A percentile compares a stretch with the other conserved stretches of the same genome.
phyloP scores from a whole-genome alignment of 805 yeast genomes.

The Aciculoconidium aculeatum region DNA sequence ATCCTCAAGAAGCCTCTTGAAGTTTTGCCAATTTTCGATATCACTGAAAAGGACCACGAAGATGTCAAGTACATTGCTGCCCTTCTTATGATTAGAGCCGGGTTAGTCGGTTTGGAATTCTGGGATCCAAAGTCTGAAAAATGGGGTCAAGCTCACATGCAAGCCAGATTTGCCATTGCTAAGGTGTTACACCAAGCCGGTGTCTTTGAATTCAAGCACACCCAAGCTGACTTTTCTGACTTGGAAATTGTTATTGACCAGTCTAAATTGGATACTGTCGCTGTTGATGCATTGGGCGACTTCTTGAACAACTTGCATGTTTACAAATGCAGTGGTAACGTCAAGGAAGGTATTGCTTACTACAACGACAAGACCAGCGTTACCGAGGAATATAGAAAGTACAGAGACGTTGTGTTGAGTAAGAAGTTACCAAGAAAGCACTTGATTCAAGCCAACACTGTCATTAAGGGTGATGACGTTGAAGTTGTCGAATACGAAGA shows the following conservation, averaged over 20 bases:
- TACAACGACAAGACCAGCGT: slow-evolving; percentile 68
- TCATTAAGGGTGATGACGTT: slow-evolving; percentile 37
- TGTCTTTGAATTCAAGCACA: slow-evolving; percentile 49
- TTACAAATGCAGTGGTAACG: slow-evolving; percentile 74
- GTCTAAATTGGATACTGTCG: slow-evolving; percentile 58
- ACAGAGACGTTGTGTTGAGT: slow-evolving; percentile 60
- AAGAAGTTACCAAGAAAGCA: slow-evolving; percentile 83
- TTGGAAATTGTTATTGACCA: slow-evolving; percentile 55
- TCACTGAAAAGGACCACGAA: slow-evolving; percentile 52
- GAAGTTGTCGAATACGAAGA: slow-evolving; percentile 70
- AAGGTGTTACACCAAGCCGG: slow-evolving; percentile 67
- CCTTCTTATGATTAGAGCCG: slow-evolving; percentile 84
- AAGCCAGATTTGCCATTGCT: slow-evolving; percentile 82
- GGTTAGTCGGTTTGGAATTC: slow-evolving; percentile 72
- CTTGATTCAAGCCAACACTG: slow-evolving; percentile 76
- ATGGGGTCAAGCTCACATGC: slow-evolving; percentile 97
- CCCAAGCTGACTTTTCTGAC: slow-evolving; percentile 48
- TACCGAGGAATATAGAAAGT: slow-evolving; percentile 54
- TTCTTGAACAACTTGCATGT: slow-evolving; percentile 69
- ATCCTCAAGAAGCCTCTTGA: slow-evolving; percentile 56
- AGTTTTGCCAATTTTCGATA: slow-evolving; percentile 70
- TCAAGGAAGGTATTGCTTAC: slow-evolving; percentile 54
- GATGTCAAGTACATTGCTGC: slow-evolving; percentile 63
- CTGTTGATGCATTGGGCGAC: slow-evolving; percentile 68
- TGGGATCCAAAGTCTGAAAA: slow-evolving; percentile 79